Evolutionary conservation across 2,329 filamentous ascomycete genomes (phyloP).

Genomic region (Dactylellina haptotyla): DNA sequence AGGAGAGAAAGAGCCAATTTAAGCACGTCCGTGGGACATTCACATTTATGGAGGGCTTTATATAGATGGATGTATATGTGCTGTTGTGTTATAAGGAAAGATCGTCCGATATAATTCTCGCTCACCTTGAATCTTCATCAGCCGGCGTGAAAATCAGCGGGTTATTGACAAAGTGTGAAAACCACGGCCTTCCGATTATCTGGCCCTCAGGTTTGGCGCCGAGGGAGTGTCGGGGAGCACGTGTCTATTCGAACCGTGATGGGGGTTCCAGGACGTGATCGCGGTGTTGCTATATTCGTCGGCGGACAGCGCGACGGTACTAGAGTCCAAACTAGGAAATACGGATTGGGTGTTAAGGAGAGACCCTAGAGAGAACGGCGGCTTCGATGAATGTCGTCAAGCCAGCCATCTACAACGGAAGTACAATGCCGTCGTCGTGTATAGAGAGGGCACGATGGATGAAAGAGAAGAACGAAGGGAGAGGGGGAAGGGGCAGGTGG

Average conservation of each 20-base stretch:
- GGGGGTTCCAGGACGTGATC: too few relatives aligned
- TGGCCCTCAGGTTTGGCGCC: too few relatives aligned
- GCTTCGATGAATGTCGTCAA: constrained; percentile 24
- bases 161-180: too few relatives aligned
- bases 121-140: constrained; percentile 53
- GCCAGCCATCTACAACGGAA: constrained; percentile 41
- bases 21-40: too few relatives aligned
- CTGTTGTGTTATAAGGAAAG: neutral
- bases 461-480: neutral
- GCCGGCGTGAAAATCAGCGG: constrained; percentile 14
- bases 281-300: too few relatives aligned
- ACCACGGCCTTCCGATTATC: too few relatives aligned
- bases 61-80: neutral
- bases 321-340: neutral
- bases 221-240: too few relatives aligned
- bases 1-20: too few relatives aligned
- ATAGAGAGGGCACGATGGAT: too few relatives aligned
- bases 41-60: too few relatives aligned
- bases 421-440: neutral
- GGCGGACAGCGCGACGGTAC: too few relatives aligned
- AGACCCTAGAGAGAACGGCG: constrained; percentile 28
- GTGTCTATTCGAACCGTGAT: too few relatives aligned
- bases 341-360: constrained; percentile 18
- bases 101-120: constrained; percentile 6
- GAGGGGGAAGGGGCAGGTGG: neutral